Base-by-base conservation (phyloP, 2,329 filamentous ascomycete species). In the Leptographium flavum region DNA sequence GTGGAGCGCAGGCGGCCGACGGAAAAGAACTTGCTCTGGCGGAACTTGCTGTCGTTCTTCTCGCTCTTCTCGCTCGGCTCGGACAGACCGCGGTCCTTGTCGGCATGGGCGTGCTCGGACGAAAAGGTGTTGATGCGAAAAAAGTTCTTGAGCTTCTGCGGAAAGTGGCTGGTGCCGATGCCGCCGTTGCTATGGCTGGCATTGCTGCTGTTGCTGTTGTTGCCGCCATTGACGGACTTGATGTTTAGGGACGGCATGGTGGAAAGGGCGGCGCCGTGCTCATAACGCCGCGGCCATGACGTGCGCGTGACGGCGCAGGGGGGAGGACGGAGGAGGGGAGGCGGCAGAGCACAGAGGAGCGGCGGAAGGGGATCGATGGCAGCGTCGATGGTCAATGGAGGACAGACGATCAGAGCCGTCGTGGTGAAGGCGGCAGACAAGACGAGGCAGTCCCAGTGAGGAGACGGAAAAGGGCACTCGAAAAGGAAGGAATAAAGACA, bases 11-110 rank as follows among this genome's bases (percentile, higher is more conserved):
- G 87, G 55, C 90, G 83, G 58, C 83, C 83, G 58, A 93, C 86
- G 55, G 83, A 86, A 57, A 94, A 84, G 68, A 94, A 94, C 57
- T 86, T 79, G 53, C 84, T 92, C 62, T 93, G 86, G 56, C 87
- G 79, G 60, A 87, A 83, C 61, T 83, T 86, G 55, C 64, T 64
- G 55, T 83, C 76, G 49, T 73, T 64, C 60, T 32, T 25, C 35
- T n/a, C 27, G 33, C 17, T 42, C 25, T 42, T 44, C 11, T 25
- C 37, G 35, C 31, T 22, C 27, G 22, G 30, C 22, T 39, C 36
- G 10, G 23, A 21, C 35, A 36, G 27, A 15, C 42, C 43, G 30
- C 21, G n/a, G n/a, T n/a, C 21, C 17, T 42, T 17, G 28, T 35
- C 28, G 23, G 27, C 23, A 27, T 42, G 36, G 43, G 58, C 57